These are phyloP conservation scores for Daldinia concentrica DNA, from an alignment of 495 filamentous ascomycete species.

Conservation along the genomic window DNA sequence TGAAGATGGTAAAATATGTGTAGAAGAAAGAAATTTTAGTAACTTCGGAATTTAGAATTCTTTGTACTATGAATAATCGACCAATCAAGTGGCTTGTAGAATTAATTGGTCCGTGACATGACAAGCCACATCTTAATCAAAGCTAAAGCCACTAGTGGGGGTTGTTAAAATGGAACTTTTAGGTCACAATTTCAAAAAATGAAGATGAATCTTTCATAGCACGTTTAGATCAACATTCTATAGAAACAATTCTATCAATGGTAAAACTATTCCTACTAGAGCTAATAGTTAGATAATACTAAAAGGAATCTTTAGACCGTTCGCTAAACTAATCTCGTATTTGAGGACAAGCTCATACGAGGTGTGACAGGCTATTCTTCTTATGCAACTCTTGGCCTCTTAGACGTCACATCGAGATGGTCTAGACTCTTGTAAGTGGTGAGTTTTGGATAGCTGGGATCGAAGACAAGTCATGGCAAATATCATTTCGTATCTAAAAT, in stretches of 20 bases:
- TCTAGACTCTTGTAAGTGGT: constrained; percentile 24
- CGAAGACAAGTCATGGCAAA: no score
- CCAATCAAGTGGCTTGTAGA: constrained; percentile 9
- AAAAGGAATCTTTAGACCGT: neutral
- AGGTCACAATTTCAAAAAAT: no score
- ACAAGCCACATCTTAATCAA: constrained; percentile 14
- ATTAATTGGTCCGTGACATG: neutral
- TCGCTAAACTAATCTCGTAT: constrained; percentile 19
- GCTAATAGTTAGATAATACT: neutral
- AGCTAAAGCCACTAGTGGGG: constrained; percentile 8
- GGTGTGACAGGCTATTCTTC: constrained; percentile 9
- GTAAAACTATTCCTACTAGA: no score
- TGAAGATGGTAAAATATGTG: constrained; percentile 54
- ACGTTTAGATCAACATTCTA: neutral
- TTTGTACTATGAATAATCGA: constrained; percentile 17
- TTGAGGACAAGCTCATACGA: constrained; percentile 13
- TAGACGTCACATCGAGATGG: constrained; percentile 26
- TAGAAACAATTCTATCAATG: neutral
- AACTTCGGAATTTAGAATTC: constrained; percentile 18
- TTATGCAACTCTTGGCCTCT: constrained; percentile 4
- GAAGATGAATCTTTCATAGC: no score
- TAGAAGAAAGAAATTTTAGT: constrained; percentile 33
- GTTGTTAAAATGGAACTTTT: neutral
- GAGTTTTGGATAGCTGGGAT: neutral
- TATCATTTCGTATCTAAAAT: no score